Percentiles rank a stretch among this genome's conserved stretches.
Conservation (phyloP, 176 grass and related monocot species). For the Ensete glaucum region DNA sequence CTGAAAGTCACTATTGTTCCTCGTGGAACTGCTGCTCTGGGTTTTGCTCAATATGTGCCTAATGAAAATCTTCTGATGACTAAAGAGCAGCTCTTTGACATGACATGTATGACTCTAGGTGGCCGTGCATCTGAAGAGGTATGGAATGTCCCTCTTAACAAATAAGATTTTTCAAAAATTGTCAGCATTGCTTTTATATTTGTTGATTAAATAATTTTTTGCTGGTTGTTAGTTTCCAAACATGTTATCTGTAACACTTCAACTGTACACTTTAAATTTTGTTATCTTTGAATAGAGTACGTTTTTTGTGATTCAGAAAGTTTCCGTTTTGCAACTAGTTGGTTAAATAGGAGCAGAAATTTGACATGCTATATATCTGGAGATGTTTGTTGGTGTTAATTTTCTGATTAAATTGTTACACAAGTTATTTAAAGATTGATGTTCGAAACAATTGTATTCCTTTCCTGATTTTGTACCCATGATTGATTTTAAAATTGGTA, state of each 20-base stretch:
- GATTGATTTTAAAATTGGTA: no score
- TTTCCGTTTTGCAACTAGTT: not conserved
- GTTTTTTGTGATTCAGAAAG: not conserved
- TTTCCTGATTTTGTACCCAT: not conserved
- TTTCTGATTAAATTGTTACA: not conserved
- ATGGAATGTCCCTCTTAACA: not conserved
- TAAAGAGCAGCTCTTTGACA: slow-evolving; percentile 82
- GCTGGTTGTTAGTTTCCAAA: no score
- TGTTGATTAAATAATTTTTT: not conserved
- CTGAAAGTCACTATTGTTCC: slow-evolving; percentile 96
- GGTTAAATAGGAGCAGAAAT: not conserved
- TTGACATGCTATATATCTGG: not conserved
- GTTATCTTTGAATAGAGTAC: no score
- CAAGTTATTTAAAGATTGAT: not conserved
- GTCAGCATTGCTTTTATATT: not conserved
- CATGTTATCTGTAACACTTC: no score
- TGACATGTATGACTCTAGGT: slow-evolving; percentile 95
- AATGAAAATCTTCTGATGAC: slow-evolving; percentile 94
- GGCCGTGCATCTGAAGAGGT: slow-evolving; percentile 84
- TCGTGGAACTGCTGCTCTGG: slow-evolving; percentile 75
- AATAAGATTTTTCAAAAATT: not conserved
- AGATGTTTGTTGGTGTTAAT: not conserved
- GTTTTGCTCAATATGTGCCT: slow-evolving; percentile 83
- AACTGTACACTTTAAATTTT: no score
- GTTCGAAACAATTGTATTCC: not conserved